Conservation (phyloP, 371 early-diverging fungal species). For the Syncephalastrum contaminatum region DNA sequence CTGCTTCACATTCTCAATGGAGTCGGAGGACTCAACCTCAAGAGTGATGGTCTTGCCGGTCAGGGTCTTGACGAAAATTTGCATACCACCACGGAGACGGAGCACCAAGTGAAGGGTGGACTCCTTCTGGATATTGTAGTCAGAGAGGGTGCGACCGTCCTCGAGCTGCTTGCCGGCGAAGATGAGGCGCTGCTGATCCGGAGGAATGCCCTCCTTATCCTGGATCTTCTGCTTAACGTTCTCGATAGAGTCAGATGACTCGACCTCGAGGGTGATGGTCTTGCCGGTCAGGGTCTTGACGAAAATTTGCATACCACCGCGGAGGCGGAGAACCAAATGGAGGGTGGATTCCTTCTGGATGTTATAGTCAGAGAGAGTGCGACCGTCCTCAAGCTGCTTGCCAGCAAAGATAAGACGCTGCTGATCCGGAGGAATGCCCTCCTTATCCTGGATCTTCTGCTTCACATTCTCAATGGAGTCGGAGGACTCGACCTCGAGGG, state of each 20-base stretch:
- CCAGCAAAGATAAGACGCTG: slow-evolving; percentile 94
- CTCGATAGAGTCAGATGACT: slow-evolving; percentile 85
- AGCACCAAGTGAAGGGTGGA: slow-evolving; percentile 92
- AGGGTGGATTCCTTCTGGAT: slow-evolving; percentile 84
- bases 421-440: slow-evolving; percentile 95
- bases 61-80: slow-evolving; percentile 70
- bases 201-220: slow-evolving; percentile 95
- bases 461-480: slow-evolving; percentile 92
- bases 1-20: slow-evolving; percentile 88
- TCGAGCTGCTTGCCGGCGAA: slow-evolving; percentile 86
- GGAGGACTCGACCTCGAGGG: slow-evolving; percentile 87
- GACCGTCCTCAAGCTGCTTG: slow-evolving; percentile 90
- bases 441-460: slow-evolving; percentile 93
- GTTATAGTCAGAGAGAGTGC: slow-evolving; percentile 59
- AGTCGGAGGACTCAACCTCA: slow-evolving; percentile 89
- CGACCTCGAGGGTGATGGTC: slow-evolving; percentile 93
- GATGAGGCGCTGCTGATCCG: slow-evolving; percentile 85
- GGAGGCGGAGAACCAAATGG: slow-evolving; percentile 88
- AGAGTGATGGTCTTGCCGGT: slow-evolving; percentile 94
- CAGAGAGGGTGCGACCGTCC: slow-evolving; percentile 77
- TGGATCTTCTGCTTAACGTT: slow-evolving; percentile 93
- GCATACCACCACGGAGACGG: slow-evolving; percentile 82
- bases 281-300: slow-evolving; percentile 91
- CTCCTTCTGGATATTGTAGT: slow-evolving; percentile 73
- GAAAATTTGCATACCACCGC: slow-evolving; percentile 64